Evolutionary conservation across 257 asterid genomes (phyloP), one percentile per base, ranked within the genome.

Genomic region (Sherardia arvensis): DNA sequence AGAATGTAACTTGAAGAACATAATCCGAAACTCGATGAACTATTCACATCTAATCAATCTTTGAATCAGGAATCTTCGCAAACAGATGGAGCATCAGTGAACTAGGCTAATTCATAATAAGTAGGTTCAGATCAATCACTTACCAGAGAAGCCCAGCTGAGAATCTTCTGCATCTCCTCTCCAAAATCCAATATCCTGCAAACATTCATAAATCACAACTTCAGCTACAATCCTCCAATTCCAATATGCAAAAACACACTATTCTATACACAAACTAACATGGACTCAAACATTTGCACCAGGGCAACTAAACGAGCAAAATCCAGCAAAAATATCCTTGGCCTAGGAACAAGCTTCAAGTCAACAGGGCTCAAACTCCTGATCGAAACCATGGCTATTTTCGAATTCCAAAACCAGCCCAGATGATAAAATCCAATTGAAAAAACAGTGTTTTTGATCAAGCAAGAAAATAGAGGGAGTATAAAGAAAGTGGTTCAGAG

Each of bases 131-230:
- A 36, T 36, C 45, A 58, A 66, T 65, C 45, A 62, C 74, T 65
- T 56, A 69, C 84, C 68, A 17, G 53, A 63, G 76, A 43, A 61
- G 59, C 59, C 80, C 62, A 68, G 23, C 28, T 70, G 20, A 65
- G 47, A 48, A 70, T 53, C 71, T 54, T 75, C 69, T 69, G 78
- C 59, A 75, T 40, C 65, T 54, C 74, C 30, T 62, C 62, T 15
- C 78, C 78, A 21, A 66, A 30, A 65, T 57, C 72, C 76, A 79
- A 65, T 53, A 71, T 63, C 58, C 84, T 79, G 71, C 34, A 20
- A 29, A 27, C 15, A 33, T 4, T 49, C 28, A 22, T 34, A 47
- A 40, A 30, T 56, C n/a, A 66, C 2, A 27, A 9, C 3, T 11
- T 66, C 14, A 7, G 9, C 12, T n/a, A n/a, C n/a, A n/a, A n/a